Base-by-base conservation (phyloP, 371 early-diverging fungal species). In the Rhizopus arrhizus region DNA sequence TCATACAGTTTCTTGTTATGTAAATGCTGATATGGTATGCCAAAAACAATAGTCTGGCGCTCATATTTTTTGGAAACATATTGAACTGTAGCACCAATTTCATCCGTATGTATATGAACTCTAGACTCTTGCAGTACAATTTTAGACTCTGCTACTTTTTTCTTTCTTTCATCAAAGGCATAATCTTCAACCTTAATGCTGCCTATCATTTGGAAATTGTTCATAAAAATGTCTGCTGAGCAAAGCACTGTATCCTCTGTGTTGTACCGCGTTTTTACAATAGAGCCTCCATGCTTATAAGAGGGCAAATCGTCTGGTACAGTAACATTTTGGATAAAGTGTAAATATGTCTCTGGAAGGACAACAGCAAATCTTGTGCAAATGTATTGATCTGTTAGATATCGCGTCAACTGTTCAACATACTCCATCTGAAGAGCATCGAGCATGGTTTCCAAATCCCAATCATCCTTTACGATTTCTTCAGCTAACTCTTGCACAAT, bases 241-340 rank as follows among this genome's bases (percentile, higher is more conserved):
- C 90, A 91, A 0, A 92, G 66, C 6, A 87, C 66, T 2, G 85
- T 80, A 36, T 87, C 83, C 4, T 87, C 74, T 13, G 85, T 65
- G 22, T 89, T 90, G 46, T 87, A 85, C 49, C 85, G 79, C 2
- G 85, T 85, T 38, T 81, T 82, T 62, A 84, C 58, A 53, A 64
- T 42, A 22, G 71, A 79, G 53, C 83, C 85, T 8, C 77, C 81
- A 36, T 73, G 67, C 48, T 81, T 81, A 46, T 83, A 74, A 2
- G 80, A 78, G 8, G 85, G 84, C 12, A 86, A 61, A 33, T 86
- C 85, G 50, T 89, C 90, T 0, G 91, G 91, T 35, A 91, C 75
- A 69, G 85, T 78, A 16, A 88, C 89, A 61, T 92, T 91, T 70
- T 92, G 91, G 50, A 92, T 89, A 53, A 85, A 86, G 9, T 88